phyloP scores from a whole-genome alignment of 2,329 filamentous ascomycete species.

The Tolypocladium paradoxum region DNA sequence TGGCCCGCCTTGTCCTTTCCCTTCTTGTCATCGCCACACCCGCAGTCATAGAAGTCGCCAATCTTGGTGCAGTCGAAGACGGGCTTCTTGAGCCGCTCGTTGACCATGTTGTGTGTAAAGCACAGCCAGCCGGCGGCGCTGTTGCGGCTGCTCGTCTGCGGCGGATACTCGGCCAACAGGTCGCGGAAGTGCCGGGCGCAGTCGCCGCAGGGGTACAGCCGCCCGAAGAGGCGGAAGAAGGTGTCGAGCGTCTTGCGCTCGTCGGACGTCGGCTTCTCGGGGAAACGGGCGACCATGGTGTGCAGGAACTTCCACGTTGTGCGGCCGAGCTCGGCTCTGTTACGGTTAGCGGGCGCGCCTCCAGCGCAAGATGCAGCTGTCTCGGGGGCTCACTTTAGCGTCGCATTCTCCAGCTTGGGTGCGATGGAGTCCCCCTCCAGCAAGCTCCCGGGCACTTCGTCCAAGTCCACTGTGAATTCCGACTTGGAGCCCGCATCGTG shows the following conservation, averaged over 20 bases:
- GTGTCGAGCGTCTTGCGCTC: slow-evolving; percentile 53
- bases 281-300: slow-evolving; percentile 61
- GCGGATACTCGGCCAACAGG: slow-evolving; percentile 50
- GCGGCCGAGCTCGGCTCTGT: slow-evolving; percentile 52
- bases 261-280: slow-evolving; percentile 51
- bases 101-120: slow-evolving; percentile 57
- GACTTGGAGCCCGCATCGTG: slow-evolving; percentile 10
- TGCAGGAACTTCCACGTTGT: slow-evolving; percentile 62
- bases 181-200: slow-evolving; percentile 58
- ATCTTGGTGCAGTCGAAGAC: slow-evolving; percentile 57
- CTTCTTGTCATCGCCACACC: slow-evolving; percentile 51
- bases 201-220: slow-evolving; percentile 61
- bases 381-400: slow-evolving; percentile 49
- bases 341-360: background rate
- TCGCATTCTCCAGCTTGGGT: slow-evolving; percentile 73
- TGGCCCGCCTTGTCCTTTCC: slow-evolving; percentile 17
- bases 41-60: slow-evolving; percentile 62
- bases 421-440: slow-evolving; percentile 63
- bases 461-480: slow-evolving; percentile 27
- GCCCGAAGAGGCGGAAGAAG: slow-evolving; percentile 55
- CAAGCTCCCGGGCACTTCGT: slow-evolving; percentile 33
- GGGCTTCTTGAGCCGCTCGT: slow-evolving; percentile 50
- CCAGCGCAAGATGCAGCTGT: background rate
- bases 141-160: slow-evolving; percentile 53
- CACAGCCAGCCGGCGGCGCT: slow-evolving; percentile 58